Percentiles rank a stretch among this genome's conserved stretches.
phyloP scores from a whole-genome alignment of 805 yeast genomes.

The Kodamaea jinghongensis region DNA sequence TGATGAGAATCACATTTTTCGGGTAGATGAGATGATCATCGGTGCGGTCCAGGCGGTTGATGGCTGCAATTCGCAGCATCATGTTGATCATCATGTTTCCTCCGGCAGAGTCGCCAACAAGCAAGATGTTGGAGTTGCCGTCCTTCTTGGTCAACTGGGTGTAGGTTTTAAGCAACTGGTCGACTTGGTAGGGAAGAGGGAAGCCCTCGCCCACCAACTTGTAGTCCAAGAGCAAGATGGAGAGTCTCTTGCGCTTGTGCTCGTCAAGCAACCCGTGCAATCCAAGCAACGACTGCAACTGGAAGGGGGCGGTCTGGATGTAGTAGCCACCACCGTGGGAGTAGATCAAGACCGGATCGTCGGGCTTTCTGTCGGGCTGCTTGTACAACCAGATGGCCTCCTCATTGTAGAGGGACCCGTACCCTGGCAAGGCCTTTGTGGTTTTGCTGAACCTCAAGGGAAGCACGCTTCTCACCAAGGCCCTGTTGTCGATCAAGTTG shows the following conservation, averaged over 20 bases:
- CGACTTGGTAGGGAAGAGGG: conserved; percentile 32
- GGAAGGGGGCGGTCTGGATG: conserved; percentile 28
- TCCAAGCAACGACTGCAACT: conserved; percentile 28
- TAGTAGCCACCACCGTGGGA: conserved; percentile 43
- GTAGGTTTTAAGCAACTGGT: conserved; percentile 30
- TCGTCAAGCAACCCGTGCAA: conserved; percentile 29
- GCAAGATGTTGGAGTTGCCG: conserved; percentile 26
- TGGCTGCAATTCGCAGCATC: conserved; percentile 19
- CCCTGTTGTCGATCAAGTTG: conserved; percentile 10
- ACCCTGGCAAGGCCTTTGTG: conserved; percentile 22
- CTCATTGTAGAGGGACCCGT: conserved; percentile 30
- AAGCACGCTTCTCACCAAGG: conserved; percentile 13
- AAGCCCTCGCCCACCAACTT: conserved; percentile 27
- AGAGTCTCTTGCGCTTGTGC: conserved; percentile 15
- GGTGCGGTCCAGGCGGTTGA: conserved; percentile 12
- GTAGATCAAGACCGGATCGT: conserved; percentile 32
- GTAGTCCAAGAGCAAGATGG: conserved; percentile 25
- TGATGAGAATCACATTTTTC: conserved; percentile 23
- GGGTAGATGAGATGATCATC: conserved; percentile 21
- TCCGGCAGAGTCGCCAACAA: conserved; percentile 46
- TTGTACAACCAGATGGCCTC: conserved; percentile 35
- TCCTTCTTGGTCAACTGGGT: conserved; percentile 16
- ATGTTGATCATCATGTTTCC: conserved; percentile 34
- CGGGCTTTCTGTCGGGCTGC: conserved; percentile 20
- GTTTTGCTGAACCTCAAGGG: conserved; percentile 4